phyloP scores from a whole-genome alignment of 257 asterid genomes.

The Dorcoceras hygrometricum region DNA sequence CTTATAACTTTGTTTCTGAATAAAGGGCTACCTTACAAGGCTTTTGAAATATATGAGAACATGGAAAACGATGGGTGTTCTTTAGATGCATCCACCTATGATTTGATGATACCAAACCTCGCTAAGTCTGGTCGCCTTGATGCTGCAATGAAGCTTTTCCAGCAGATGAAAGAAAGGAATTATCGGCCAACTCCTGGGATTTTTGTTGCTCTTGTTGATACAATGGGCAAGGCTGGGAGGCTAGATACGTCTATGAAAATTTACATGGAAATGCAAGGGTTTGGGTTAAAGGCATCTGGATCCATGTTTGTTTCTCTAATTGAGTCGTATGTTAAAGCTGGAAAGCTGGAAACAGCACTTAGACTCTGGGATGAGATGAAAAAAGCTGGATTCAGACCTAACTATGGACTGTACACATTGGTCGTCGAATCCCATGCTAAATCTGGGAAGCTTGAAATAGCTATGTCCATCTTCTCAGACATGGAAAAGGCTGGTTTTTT shows the following conservation, averaged over 20 bases:
- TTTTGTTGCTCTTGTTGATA: slow-evolving; percentile 48
- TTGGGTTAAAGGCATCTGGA: slow-evolving; percentile 61
- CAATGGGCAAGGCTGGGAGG: slow-evolving; percentile 81
- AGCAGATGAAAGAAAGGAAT: slow-evolving; percentile 49
- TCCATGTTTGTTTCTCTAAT: slow-evolving; percentile 45
- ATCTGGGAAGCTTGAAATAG: slow-evolving; percentile 92
- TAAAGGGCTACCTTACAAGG: slow-evolving; percentile 85
- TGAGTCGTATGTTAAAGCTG: slow-evolving; percentile 52
- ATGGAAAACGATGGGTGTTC: slow-evolving; percentile 54
- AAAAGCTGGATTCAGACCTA: slow-evolving; percentile 56
- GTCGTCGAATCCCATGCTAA: slow-evolving; percentile 90
- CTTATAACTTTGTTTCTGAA: slow-evolving; percentile 74
- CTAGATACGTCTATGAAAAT: slow-evolving; percentile 37
- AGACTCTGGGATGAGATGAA: slow-evolving; percentile 30
- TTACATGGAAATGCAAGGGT: slow-evolving; percentile 86
- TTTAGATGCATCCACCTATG: slow-evolving; percentile 47
- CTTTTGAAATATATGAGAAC: slow-evolving; percentile 82
- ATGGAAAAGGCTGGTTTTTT: slow-evolving; percentile 95
- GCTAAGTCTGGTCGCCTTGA: slow-evolving; percentile 57
- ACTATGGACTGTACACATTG: slow-evolving; percentile 48
- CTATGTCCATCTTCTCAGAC: slow-evolving; percentile 82
- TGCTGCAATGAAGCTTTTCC: slow-evolving; percentile 70
- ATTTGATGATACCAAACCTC: slow-evolving; percentile 46
- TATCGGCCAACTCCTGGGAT: slow-evolving; percentile 43
- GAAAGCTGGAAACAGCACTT: slow-evolving; percentile 44